Evolutionary conservation across 176 grass and related monocot genomes (phyloP), one percentile per base, ranked within the genome.

Genomic region (Cenchrus americanus): DNA sequence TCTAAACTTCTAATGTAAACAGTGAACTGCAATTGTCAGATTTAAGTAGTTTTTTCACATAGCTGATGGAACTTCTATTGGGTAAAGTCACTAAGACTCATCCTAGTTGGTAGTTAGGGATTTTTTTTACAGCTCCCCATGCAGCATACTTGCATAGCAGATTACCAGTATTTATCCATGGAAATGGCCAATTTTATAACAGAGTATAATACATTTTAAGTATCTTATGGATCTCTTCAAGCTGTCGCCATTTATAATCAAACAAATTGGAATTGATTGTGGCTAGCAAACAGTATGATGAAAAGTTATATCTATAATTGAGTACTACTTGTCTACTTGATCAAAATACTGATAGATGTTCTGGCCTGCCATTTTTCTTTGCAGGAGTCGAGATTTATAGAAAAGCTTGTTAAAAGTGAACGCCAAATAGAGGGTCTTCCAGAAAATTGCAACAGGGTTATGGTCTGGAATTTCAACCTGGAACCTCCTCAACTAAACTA

Each of bases 401-500:
- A 98, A 82, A 90, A 95, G 81, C 85, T 98, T 54, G 89, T 98
- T 87, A 94, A 98, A 85, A 85, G 79, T 66, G 91, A 95, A 48
- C 88, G 67, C 48, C 96, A 98, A 71, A 85, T 98, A 87, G 88
- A 98, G 71, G 96, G 93, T 54, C 78, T 98, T 80, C 91, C 93
- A 32, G 93, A 94, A 5, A 90, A 95, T 53, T 98, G 96, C 82
- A 91, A 90, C 24, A 83, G 52, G 69, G 90, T 95, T 46, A 94
- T 98, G 96, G 89, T 86, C 74, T 98, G 96, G 96, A 87, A 89
- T 75, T 89, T 89, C 53, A 76, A 84, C 42, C 46, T 93, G 80
- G 91, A 95, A 85, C 82, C 91, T 76, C 87, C 83, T 41, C n/a
- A 57, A 21, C 68, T 92, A 19, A 83, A 83, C 65, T 85, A 93